A percentile compares a stretch with the other conserved stretches of the same genome.
Conservation (phyloP, 148 eudicot species). For the Gaultheria prostrata region DNA sequence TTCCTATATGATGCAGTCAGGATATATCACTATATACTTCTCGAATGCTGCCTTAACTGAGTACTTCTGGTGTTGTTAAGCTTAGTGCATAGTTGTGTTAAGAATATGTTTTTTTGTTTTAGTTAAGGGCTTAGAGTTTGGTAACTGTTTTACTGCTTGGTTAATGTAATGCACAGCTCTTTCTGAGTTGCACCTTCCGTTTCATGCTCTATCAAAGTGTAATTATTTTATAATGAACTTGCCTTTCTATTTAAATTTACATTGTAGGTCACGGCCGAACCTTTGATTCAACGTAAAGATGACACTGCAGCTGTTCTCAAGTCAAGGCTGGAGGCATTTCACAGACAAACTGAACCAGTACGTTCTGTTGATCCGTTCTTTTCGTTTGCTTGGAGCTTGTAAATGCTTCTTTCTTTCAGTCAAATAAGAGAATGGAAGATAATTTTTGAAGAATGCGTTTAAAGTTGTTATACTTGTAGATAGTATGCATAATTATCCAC, state of each 20-base stretch:
- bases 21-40: neutral
- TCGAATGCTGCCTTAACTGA: neutral
- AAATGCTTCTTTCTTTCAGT: neutral
- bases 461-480: neutral
- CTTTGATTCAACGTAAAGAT: slow-evolving; percentile 89
- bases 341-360: slow-evolving; percentile 66
- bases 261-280: slow-evolving; percentile 76
- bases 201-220: neutral
- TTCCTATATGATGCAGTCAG: neutral
- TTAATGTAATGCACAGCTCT: neutral
- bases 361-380: slow-evolving; percentile 3
- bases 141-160: slow-evolving; percentile 8
- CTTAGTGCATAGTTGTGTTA: neutral
- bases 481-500: neutral
- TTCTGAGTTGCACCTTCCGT: neutral
- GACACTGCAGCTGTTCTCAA: slow-evolving; percentile 83
- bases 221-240: neutral
- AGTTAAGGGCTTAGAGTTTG: neutral
- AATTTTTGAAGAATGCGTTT: neutral
- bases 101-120: neutral
- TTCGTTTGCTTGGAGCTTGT: neutral
- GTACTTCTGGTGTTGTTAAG: neutral
- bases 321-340: slow-evolving; percentile 85
- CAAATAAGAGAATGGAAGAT: neutral
- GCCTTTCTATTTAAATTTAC: neutral